Evolutionary conservation across 768 basidiomycete species (phyloP), one percentile per base, ranked within the genome.

Genomic region (Tulasnella sp.): DNA sequence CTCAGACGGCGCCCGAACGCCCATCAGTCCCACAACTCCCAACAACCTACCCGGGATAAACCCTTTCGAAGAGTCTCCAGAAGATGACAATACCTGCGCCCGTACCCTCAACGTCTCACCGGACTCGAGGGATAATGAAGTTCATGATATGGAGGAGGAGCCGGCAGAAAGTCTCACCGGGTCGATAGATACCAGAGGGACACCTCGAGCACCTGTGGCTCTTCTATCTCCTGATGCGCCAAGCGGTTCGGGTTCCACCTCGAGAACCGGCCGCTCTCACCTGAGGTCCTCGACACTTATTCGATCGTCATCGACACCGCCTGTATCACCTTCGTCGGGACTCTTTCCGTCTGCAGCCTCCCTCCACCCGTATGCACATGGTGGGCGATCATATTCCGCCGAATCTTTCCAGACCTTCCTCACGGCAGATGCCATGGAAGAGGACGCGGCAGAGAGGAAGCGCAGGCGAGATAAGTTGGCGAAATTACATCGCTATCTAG

Each of bases 401-500:
- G 41, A 38, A 19, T 59, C 57, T 27, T 49, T 59, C 42, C 49
- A 44, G 7, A 59, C 57, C 11, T 31, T 59, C 7, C 29, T 31
- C 34, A 59, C 48, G 5, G 2, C 43, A 19, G 45, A 51, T 24
- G 45, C 38, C 5, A 45, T n/a, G 12, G 49, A 49, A 29, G 29
- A 5, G 17, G 85, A 87, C 51, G 78, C 80, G 17, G n/a, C 42
- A 21, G 80, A 83, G 60, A 78, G 78, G 61, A 74, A 80, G 59
- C 78, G 79, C 62, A 87, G 84, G 70, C 77, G 88, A 52, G 85
- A 87, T 64, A 82, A 82, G 64, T 73, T 92, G 48, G 85, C 84
- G 2, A 90, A 82, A 68, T 76, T 92, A 3, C 87, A 91, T 70
- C 85, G 89, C 48, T 90, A 85, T 71, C 76, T 91, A 31, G 89